Evolutionary conservation across 768 basidiomycete genomes (phyloP).

Genomic region (Podaxis sp.): DNA sequence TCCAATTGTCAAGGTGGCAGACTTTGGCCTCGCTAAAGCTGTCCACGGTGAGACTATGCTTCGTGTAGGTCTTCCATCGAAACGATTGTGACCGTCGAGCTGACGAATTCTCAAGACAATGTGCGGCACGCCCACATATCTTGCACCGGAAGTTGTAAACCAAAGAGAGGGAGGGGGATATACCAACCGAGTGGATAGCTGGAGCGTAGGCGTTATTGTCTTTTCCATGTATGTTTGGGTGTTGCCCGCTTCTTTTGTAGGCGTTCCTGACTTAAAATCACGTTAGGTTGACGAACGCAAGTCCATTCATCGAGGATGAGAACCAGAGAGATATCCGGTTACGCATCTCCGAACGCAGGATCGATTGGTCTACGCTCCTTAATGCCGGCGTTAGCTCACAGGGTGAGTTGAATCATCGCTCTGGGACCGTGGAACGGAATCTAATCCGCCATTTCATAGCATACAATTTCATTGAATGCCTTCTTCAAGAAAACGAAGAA

Average conservation of each 20-base stretch:
- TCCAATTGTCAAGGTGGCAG: conserved; percentile 84
- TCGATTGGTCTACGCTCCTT: conserved; percentile 61
- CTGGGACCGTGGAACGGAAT: not conserved
- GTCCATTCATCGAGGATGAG: conserved; percentile 83
- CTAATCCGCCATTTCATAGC: conserved; percentile 35
- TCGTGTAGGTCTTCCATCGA: conserved; percentile 45
- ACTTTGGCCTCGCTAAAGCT: conserved; percentile 96
- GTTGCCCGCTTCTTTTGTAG: not conserved
- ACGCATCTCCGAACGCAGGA: conserved; percentile 54
- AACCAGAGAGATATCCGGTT: conserved; percentile 55
- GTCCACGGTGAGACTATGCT: conserved; percentile 78
- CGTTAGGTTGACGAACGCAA: conserved; percentile 69
- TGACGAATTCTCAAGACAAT: conserved; percentile 58
- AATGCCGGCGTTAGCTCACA: conserved; percentile 37
- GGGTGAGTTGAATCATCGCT: conserved; percentile 38
- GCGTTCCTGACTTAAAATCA: conserved; percentile 14
- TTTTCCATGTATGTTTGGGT: conserved; percentile 71
- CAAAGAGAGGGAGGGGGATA: conserved; percentile 72
- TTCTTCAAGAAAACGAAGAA: conserved; percentile 66
- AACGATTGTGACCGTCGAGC: not conserved
- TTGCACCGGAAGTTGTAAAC: conserved; percentile 88
- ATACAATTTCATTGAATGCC: conserved; percentile 60
- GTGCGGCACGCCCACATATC: conserved; percentile 95
- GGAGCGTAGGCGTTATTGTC: conserved; percentile 94
- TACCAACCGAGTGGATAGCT: conserved; percentile 88